Evolutionary conservation across 345 rosid species (phyloP).

Genomic region (Cardiospermum halicacabum): DNA sequence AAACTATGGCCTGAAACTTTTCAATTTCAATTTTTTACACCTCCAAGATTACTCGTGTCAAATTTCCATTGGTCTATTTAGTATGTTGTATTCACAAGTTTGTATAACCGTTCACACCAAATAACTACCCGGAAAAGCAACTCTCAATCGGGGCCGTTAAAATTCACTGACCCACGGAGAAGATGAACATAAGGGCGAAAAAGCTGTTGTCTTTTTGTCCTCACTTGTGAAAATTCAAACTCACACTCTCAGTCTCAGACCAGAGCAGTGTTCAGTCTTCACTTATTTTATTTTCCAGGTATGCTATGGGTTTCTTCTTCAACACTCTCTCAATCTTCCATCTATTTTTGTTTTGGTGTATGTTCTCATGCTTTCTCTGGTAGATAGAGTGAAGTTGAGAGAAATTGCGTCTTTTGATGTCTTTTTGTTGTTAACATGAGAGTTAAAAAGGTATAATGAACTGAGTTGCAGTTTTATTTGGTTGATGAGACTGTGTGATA

Average conservation of each 20-base stretch:
- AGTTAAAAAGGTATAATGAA: background rate
- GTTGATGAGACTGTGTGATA: too few relatives aligned
- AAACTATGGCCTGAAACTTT: background rate
- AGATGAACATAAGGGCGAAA: background rate
- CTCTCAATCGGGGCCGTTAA: slow-evolving; percentile 11
- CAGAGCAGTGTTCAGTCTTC: slow-evolving; percentile 3
- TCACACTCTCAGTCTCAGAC: background rate
- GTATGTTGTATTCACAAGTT: background rate
- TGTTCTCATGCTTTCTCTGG: background rate
- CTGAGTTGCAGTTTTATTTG: background rate
- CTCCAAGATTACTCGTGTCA: background rate
- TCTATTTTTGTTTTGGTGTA: background rate
- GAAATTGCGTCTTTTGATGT: background rate
- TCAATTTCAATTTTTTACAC: background rate
- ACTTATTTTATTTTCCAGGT: too few relatives aligned
- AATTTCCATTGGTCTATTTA: background rate
- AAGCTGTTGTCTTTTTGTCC: slow-evolving; percentile 12
- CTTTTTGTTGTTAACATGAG: background rate
- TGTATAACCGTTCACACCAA: background rate
- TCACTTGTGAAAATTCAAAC: slow-evolving; percentile 10
- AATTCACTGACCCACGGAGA: slow-evolving; percentile 1
- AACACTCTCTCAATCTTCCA: background rate
- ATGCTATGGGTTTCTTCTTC: slow-evolving; percentile 2
- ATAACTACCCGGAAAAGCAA: background rate
- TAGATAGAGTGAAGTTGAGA: background rate